Evolutionary conservation across 2,329 filamentous ascomycete species (phyloP), one percentile per base, ranked within the genome.

Genomic region (Fusarium pseudocircinatum): DNA sequence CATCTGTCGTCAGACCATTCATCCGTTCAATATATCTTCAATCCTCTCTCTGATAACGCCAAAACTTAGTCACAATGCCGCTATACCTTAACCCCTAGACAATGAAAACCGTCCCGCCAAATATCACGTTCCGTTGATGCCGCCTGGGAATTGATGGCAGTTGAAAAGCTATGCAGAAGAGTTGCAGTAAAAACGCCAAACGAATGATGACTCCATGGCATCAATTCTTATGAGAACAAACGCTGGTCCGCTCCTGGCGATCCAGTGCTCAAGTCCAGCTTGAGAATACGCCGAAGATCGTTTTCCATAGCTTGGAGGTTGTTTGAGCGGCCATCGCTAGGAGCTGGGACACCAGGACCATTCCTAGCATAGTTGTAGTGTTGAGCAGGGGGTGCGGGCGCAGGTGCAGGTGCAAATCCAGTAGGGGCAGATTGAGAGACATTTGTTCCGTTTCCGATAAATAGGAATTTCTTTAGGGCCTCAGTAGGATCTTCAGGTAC

Each of bases 391-490:
- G 69, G 63, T 14, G 67, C 60, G 22, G 76, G 64, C 49, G 75
- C 67, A 14, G 73, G 65, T 11, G 63, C 63, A 22, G 76, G 67
- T 54, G 75, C 66, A 56, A 74, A 75, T 18, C 74, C 76, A 24
- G 60, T 71, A 34, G 72, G 63, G 16, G 58, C 53, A 43, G 70
- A 43, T 28, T 66, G 69, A 34, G 73, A 64, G 36, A 57, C 60
- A 43, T 69, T 67, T 30, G 78, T 54, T 24, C 75, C 67, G 66
- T 82, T 78, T 52, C 83, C 82, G 43, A 84, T 83, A 56, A 89
- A 89, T 2, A 90, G 79, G 74, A 88, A 90, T 50, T 84, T 86
- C 78, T 91, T 91, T 30, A 91, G 78, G 53, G 87, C 87, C 70
- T 90, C 87, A 10, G 82, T 77, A 26, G 81, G 78, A 63, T 84